Evolutionary conservation across 2,329 filamentous ascomycete genomes (phyloP).

Genomic region (Aspergillus texensis): DNA sequence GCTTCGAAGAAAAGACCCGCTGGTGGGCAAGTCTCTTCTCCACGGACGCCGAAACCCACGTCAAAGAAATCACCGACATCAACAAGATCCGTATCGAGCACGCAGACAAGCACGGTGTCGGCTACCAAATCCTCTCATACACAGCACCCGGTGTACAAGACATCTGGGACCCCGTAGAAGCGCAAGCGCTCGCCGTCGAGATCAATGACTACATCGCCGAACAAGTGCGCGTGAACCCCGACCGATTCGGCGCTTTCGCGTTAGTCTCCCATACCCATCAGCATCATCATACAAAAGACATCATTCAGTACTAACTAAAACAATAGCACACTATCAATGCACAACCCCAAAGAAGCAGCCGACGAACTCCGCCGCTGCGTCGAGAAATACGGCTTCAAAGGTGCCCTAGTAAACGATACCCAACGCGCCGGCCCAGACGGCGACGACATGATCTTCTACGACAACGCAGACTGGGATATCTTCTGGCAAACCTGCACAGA

Average conservation of each 20-base stretch:
- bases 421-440: conserved; percentile 62
- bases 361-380: conserved; percentile 52
- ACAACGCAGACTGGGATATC: conserved; percentile 58
- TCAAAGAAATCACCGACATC: conserved; percentile 57
- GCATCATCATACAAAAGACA: too few species aligned
- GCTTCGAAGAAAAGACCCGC: conserved; percentile 59
- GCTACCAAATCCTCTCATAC: conserved; percentile 52
- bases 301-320: not conserved
- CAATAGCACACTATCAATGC: conserved; percentile 41
- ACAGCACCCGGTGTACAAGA: conserved; percentile 54
- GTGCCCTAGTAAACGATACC: conserved; percentile 64
- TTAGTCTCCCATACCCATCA: conserved; percentile 14
- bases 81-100: conserved; percentile 46
- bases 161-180: conserved; percentile 48
- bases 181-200: conserved; percentile 47
- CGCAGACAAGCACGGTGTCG: conserved; percentile 50
- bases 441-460: conserved; percentile 67
- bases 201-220: conserved; percentile 52
- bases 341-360: conserved; percentile 44
- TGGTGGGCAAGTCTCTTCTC: conserved; percentile 66
- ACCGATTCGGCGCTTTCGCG: conserved; percentile 51
- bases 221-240: conserved; percentile 44
- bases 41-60: conserved; percentile 61
- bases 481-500: conserved; percentile 64
- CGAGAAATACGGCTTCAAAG: conserved; percentile 62